These are phyloP conservation scores for Phytophthora agathidicida DNA, from an alignment of 352 stramenopile species.

Conservation along the genomic window DNA sequence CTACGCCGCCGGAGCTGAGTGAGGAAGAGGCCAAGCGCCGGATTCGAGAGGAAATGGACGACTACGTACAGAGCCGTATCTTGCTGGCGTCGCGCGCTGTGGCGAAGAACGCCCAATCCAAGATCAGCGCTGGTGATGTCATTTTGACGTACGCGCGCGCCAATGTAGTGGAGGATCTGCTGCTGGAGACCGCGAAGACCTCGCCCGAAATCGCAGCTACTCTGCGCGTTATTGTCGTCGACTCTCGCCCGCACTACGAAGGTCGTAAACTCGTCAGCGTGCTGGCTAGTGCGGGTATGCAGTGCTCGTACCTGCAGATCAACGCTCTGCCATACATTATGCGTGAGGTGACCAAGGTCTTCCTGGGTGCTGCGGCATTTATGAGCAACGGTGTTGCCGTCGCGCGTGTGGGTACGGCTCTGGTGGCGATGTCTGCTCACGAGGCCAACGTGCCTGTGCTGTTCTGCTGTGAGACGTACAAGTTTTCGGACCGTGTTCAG, in stretches of 20 bases:
- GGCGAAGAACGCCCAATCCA: slow-evolving; percentile 83
- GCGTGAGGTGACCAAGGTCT: slow-evolving; percentile 96
- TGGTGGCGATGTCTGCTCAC: slow-evolving; percentile 93
- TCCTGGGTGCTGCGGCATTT: slow-evolving; percentile 94
- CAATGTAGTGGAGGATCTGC: slow-evolving; percentile 91
- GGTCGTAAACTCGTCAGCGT: slow-evolving; percentile 81
- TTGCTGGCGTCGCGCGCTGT: slow-evolving; percentile 92
- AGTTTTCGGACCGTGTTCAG: slow-evolving; percentile 96
- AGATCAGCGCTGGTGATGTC: slow-evolving; percentile 93
- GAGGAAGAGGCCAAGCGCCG: slow-evolving; percentile 85
- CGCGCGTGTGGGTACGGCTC: slow-evolving; percentile 90
- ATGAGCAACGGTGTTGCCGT: slow-evolving; percentile 96
- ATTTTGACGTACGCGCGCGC: slow-evolving; percentile 95
- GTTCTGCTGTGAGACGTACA: slow-evolving; percentile 99
- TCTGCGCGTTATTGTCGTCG: slow-evolving; percentile 95
- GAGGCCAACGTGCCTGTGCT: slow-evolving; percentile 95
- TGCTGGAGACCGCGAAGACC: slow-evolving; percentile 60
- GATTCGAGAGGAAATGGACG: slow-evolving; percentile 92
- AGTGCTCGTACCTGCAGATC: slow-evolving; percentile 94
- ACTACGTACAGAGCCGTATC: slow-evolving; percentile 95
- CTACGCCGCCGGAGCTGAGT: slow-evolving; percentile 85
- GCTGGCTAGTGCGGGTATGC: slow-evolving; percentile 71
- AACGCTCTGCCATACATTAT: slow-evolving; percentile 97
- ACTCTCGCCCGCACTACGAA: slow-evolving; percentile 90
- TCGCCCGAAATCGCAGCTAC: slow-evolving; percentile 33